Evolutionary conservation across 768 basidiomycete species (phyloP).

Genomic region (Kwoniella sp.): DNA sequence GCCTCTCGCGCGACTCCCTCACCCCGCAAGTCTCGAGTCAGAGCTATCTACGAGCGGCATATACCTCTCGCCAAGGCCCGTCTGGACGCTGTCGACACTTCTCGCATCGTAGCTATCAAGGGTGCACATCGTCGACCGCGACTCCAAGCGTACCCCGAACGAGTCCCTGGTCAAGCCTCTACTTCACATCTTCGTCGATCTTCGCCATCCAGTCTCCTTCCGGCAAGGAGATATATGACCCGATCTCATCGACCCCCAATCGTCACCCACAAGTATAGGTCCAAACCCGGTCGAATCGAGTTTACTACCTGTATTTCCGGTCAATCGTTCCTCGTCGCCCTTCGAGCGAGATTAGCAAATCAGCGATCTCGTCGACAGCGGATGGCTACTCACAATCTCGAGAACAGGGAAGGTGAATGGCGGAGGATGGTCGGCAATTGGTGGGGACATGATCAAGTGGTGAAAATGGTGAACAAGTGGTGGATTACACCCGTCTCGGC

Average conservation of each 20-base stretch:
- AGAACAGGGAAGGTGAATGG: constrained; percentile 13
- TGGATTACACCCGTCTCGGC: constrained; percentile 11
- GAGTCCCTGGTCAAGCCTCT: constrained; percentile 13
- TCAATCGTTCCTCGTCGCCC: constrained; percentile 13
- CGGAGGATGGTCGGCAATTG: constrained; percentile 20
- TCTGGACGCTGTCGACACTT: not conserved
- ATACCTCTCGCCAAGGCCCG: constrained; percentile 8
- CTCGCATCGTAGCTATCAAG: not conserved
- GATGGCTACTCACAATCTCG: constrained; percentile 5
- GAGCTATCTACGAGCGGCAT: constrained; percentile 2
- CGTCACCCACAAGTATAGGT: constrained; percentile 7
- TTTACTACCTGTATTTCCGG: constrained; percentile 5
- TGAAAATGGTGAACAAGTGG: constrained; percentile 15
- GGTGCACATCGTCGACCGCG: not conserved
- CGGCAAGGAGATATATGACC: constrained; percentile 11
- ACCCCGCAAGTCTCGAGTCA: constrained; percentile 4
- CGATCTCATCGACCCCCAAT: constrained; percentile 10
- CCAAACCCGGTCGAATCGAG: constrained; percentile 5
- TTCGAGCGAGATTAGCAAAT: not conserved
- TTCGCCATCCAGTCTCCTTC: constrained; percentile 23
- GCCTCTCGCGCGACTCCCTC: not conserved
- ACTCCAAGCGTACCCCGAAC: constrained; percentile 5
- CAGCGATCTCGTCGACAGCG: constrained; percentile 2
- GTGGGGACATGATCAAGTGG: constrained; percentile 17
- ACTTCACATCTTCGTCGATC: constrained; percentile 25